These are phyloP conservation scores for Conticribra guillardii DNA, from an alignment of 108 stramenopile genomes.

Conservation along the genomic window DNA sequence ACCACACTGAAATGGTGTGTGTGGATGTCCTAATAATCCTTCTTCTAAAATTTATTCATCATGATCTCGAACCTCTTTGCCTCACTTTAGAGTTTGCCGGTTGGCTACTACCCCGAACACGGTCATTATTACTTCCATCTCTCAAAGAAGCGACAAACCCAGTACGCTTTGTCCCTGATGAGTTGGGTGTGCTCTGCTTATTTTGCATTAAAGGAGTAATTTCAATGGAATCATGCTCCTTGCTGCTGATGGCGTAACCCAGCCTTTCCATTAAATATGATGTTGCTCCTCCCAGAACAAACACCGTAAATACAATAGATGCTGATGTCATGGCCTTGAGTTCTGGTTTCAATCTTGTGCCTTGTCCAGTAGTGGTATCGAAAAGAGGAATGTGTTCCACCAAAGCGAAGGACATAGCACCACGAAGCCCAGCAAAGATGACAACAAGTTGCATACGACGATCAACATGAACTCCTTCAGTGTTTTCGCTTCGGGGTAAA, in stretches of 20 bases:
- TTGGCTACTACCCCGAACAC: slow-evolving; percentile 2
- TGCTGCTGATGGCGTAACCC: slow-evolving; percentile 45
- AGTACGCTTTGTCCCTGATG: neutral
- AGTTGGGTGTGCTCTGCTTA: slow-evolving; percentile 14
- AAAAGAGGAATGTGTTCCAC: slow-evolving; percentile 89
- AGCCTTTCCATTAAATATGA: slow-evolving; percentile 79
- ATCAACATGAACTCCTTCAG: slow-evolving; percentile 72
- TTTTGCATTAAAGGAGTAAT: slow-evolving; percentile 32
- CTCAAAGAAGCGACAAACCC: neutral
- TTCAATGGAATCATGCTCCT: slow-evolving; percentile 42
- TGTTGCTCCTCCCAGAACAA: slow-evolving; percentile 83
- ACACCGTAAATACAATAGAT: slow-evolving; percentile 88
- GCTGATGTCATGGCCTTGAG: slow-evolving; percentile 90
- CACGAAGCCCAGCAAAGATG: slow-evolving; percentile 87
- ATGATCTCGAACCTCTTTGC: slow-evolving; percentile 8
- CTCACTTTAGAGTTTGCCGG: slow-evolving; percentile 1
- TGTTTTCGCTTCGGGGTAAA: slow-evolving; percentile 9
- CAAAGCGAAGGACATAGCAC: slow-evolving; percentile 91
- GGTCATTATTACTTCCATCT: neutral
- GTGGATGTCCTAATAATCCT: too few species aligned
- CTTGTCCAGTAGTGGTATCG: slow-evolving; percentile 77
- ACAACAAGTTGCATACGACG: slow-evolving; percentile 83
- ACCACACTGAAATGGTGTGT: neutral
- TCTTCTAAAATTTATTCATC: neutral
- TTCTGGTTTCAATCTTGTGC: slow-evolving; percentile 84